phyloP scores from a whole-genome alignment of 2,329 filamentous ascomycete species.

The Boeremia lycopersici region DNA sequence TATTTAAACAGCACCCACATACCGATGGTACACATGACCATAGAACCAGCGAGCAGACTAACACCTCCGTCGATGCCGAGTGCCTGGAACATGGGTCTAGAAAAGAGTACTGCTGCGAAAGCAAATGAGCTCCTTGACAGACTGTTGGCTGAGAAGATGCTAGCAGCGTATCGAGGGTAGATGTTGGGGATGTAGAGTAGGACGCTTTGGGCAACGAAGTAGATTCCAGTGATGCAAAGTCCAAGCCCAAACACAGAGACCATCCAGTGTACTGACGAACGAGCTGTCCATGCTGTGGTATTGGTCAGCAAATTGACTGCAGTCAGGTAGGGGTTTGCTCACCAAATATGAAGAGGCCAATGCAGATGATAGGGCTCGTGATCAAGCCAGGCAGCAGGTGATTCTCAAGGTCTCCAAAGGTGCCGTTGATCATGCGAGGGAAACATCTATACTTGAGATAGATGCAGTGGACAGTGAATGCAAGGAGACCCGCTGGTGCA shows the following conservation, averaged over 20 bases:
- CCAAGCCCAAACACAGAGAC: conserved; percentile 59
- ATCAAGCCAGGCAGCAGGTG: conserved; percentile 73
- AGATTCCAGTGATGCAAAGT: conserved; percentile 52
- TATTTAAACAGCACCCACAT: conserved; percentile 64
- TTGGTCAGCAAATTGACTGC: neutral
- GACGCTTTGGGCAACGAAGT: conserved; percentile 52
- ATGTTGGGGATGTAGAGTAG: conserved; percentile 69
- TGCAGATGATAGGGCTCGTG: conserved; percentile 61
- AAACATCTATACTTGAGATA: conserved; percentile 78
- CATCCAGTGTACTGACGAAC: conserved; percentile 63
- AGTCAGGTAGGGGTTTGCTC: conserved; percentile 34
- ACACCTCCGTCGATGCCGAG: conserved; percentile 64
- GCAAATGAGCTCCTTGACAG: conserved; percentile 63
- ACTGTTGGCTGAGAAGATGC: conserved; percentile 67
- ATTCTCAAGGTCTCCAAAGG: conserved; percentile 70
- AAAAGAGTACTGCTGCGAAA: conserved; percentile 64
- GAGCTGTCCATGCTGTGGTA: conserved; percentile 63
- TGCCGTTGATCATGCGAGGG: conserved; percentile 65
- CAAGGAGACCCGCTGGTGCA: conserved; percentile 71
- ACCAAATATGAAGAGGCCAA: conserved; percentile 67
- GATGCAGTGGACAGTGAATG: conserved; percentile 68
- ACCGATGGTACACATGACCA: conserved; percentile 53
- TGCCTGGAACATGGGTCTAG: conserved; percentile 62
- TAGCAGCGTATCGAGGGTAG: conserved; percentile 55
- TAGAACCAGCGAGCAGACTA: conserved; percentile 60